A percentile compares a stretch with the other conserved stretches of the same genome.
Evolutionary conservation across 2,329 filamentous ascomycete genomes (phyloP).

Genomic region (Onygenales sp.): DNA sequence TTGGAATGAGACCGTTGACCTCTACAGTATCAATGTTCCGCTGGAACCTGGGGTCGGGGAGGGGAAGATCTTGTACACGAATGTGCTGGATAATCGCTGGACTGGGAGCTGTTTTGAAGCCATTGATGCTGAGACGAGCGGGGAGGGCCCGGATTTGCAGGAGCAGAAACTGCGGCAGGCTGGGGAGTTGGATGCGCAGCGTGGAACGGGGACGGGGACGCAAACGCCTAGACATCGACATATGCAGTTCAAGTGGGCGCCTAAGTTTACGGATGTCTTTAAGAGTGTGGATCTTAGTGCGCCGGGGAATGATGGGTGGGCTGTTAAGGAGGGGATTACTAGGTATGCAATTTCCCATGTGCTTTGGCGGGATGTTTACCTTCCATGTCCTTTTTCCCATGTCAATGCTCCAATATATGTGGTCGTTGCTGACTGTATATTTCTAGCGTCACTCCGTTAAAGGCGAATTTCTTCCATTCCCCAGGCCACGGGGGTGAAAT

Average conservation of each 20-base stretch:
- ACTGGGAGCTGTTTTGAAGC: constrained; percentile 80
- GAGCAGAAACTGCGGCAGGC: constrained; percentile 65
- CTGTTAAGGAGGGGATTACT: constrained; percentile 75
- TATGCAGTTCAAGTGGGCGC: constrained; percentile 92
- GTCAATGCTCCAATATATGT: neutral
- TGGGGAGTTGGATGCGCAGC: constrained; percentile 35
- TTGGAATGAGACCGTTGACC: constrained; percentile 64
- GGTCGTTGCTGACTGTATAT: neutral
- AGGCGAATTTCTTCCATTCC: constrained; percentile 83
- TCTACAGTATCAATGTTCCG: constrained; percentile 91
- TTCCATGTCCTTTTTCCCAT: neutral
- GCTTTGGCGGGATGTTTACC: neutral
- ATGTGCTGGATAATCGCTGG: constrained; percentile 90
- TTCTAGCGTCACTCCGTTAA: constrained; percentile 72
- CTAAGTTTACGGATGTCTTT: constrained; percentile 77
- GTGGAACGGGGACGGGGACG: constrained; percentile 15
- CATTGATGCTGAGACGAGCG: constrained; percentile 53
- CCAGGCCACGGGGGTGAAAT: constrained; percentile 60
- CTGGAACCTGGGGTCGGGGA: constrained; percentile 64
- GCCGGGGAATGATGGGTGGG: constrained; percentile 88
- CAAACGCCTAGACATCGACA: constrained; percentile 51
- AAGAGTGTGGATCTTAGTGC: constrained; percentile 69
- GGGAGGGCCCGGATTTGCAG: constrained; percentile 53
- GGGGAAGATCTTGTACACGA: constrained; percentile 69
- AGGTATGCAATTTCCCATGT: constrained; percentile 44